Percentiles rank a stretch among this genome's conserved stretches.
These are phyloP conservation scores for Claviceps pusilla DNA, from an alignment of 2,329 filamentous ascomycete genomes.

Conservation along the genomic window DNA sequence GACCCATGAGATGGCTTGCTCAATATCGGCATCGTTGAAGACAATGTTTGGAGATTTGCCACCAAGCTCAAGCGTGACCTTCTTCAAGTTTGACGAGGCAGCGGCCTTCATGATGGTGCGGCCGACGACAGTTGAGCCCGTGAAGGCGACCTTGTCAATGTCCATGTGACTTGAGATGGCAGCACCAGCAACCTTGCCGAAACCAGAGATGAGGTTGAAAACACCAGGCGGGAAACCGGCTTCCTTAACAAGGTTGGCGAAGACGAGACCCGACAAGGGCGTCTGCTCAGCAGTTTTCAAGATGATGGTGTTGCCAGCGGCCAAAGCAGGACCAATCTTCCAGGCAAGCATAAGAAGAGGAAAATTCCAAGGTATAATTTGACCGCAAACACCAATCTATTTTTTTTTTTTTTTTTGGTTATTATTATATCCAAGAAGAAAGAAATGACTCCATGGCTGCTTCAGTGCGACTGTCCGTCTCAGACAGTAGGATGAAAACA, in stretches of 20 bases:
- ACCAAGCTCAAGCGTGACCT: constrained; percentile 66
- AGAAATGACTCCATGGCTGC: neutral
- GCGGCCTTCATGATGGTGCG: constrained; percentile 69
- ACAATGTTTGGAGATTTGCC: constrained; percentile 72
- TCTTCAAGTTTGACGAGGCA: constrained; percentile 64
- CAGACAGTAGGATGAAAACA: neutral
- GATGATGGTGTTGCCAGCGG: constrained; percentile 57
- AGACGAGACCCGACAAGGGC: constrained; percentile 52
- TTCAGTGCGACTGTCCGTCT: neutral
- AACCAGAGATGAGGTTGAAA: constrained; percentile 62
- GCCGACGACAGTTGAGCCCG: constrained; percentile 59
- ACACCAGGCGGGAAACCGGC: constrained; percentile 68
- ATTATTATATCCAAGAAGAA: neutral
- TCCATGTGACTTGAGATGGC: constrained; percentile 64
- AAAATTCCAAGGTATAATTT: constrained; percentile 87
- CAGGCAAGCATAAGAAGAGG: constrained; percentile 66
- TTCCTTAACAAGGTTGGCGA: constrained; percentile 52
- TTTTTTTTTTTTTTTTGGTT: neutral
- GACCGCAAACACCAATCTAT: constrained; percentile 59
- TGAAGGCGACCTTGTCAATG: constrained; percentile 73
- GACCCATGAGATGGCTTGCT: constrained; percentile 64
- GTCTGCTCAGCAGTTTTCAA: constrained; percentile 68
- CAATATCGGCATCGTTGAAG: constrained; percentile 63
- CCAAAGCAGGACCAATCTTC: constrained; percentile 66
- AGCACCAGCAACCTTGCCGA: constrained; percentile 65